Evolutionary conservation across 2,329 filamentous ascomycete species (phyloP).

Genomic region (Cladobotryum protrusum): DNA sequence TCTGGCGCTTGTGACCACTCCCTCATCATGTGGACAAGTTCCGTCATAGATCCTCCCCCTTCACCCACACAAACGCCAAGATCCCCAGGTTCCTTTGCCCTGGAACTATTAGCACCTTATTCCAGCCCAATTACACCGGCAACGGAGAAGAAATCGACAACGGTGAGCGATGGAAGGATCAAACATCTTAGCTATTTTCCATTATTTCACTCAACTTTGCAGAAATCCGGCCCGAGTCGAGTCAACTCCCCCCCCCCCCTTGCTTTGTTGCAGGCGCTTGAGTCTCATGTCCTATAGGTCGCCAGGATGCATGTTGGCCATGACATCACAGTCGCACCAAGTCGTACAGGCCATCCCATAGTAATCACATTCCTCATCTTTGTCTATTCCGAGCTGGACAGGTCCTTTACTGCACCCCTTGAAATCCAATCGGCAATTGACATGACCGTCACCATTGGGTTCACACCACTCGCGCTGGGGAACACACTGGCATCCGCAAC

Average conservation of each 20-base stretch:
- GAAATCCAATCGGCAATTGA: slow-evolving; percentile 61
- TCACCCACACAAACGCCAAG: too few species aligned
- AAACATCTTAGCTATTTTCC: too few species aligned
- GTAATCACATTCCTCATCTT: too few species aligned
- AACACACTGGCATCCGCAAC: slow-evolving; percentile 72
- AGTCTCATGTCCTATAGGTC: slow-evolving; percentile 6
- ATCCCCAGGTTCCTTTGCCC: too few species aligned
- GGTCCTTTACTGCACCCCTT: slow-evolving; percentile 45
- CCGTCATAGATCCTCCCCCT: background rate
- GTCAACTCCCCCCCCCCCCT: slow-evolving; percentile 1
- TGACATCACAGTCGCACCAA: too few species aligned
- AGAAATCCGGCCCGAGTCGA: background rate
- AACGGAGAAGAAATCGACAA: too few species aligned
- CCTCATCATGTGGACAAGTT: background rate
- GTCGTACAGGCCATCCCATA: too few species aligned
- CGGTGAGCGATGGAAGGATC: too few species aligned
- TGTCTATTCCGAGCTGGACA: slow-evolving; percentile 8
- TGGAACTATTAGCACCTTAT: too few species aligned
- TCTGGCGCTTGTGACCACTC: background rate
- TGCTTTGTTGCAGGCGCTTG: slow-evolving; percentile 7
- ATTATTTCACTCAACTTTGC: too few species aligned
- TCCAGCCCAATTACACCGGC: too few species aligned
- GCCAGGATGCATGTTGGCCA: background rate
- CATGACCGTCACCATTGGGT: slow-evolving; percentile 77
- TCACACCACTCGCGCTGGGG: slow-evolving; percentile 70